A percentile compares a stretch with the other conserved stretches of the same genome.
Evolutionary conservation across 495 filamentous ascomycete genomes (phyloP).

Genomic region (Trichoderma asperelloides): DNA sequence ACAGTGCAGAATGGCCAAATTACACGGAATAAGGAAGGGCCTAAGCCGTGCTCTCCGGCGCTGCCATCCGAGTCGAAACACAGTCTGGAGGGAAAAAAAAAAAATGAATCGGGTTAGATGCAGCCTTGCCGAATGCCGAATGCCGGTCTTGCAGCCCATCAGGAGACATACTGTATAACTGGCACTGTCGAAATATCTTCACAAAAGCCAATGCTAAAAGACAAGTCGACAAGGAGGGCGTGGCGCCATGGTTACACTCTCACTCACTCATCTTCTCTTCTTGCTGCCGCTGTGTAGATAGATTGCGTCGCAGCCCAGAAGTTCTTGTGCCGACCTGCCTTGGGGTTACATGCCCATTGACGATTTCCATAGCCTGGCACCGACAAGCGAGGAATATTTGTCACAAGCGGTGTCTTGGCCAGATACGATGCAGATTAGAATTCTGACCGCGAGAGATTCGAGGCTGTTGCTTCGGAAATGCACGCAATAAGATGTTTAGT

Average conservation of each 20-base stretch:
- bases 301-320: neutral
- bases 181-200: neutral
- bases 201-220: neutral
- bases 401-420: neutral
- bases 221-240: neutral
- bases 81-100: neutral
- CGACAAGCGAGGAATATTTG: neutral
- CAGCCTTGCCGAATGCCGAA: conserved; percentile 6
- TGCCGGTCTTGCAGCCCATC: neutral
- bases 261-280: neutral
- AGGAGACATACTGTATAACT: neutral
- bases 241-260: conserved; percentile 5
- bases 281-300: neutral
- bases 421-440: neutral
- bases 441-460: neutral
- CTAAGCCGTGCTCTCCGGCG: neutral
- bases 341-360: neutral
- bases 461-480: neutral
- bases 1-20: neutral
- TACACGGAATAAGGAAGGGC: neutral
- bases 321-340: neutral
- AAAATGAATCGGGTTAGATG: neutral
- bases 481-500: neutral
- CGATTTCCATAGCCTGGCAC: neutral
- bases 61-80: neutral